Conservation (phyloP, 1,284 basidiomycete species). For the Ustanciosporium gigantosporum region DNA sequence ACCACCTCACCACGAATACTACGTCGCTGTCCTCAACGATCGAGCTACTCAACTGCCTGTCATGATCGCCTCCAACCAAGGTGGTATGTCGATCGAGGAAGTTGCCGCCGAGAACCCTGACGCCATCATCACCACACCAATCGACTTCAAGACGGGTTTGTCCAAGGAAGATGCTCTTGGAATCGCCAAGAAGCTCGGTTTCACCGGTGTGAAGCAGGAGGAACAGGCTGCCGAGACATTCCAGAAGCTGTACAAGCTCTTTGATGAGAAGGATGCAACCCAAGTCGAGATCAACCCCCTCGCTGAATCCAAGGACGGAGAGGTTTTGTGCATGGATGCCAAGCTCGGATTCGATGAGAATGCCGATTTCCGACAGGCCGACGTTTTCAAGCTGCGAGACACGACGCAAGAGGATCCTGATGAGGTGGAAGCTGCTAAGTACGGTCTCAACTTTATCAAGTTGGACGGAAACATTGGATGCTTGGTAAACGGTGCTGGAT, state of each 20-base stretch:
- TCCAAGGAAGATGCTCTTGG: slow-evolving; percentile 73
- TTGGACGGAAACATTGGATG: slow-evolving; percentile 97
- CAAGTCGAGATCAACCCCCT: slow-evolving; percentile 99
- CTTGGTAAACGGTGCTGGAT: slow-evolving; percentile 95
- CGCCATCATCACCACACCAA: slow-evolving; percentile 94
- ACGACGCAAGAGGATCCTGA: slow-evolving; percentile 93
- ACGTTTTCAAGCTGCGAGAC: slow-evolving; percentile 87
- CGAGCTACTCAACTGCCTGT: slow-evolving; percentile 86
- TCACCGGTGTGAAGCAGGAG: slow-evolving; percentile 74
- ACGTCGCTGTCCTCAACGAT: slow-evolving; percentile 95
- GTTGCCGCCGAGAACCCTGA: slow-evolving; percentile 95
- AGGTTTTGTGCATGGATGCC: slow-evolving; percentile 98
- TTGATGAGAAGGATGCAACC: slow-evolving; percentile 98
- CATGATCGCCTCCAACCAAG: slow-evolving; percentile 86
- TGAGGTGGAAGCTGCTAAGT: slow-evolving; percentile 77
- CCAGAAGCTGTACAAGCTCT: slow-evolving; percentile 91
- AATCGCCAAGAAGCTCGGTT: slow-evolving; percentile 88
- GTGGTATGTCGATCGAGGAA: slow-evolving; percentile 86
- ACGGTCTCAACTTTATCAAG: slow-evolving; percentile 98
- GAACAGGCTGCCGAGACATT: slow-evolving; percentile 90
- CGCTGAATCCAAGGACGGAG: slow-evolving; percentile 90
- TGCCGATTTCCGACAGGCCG: slow-evolving; percentile 94
- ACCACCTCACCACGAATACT: slow-evolving; percentile 94
- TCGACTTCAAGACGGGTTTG: slow-evolving; percentile 84
- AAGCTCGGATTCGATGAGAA: slow-evolving; percentile 99